Base-by-base conservation (phyloP, 2,329 filamentous ascomycete species). In the Arthrinium phaeospermum region DNA sequence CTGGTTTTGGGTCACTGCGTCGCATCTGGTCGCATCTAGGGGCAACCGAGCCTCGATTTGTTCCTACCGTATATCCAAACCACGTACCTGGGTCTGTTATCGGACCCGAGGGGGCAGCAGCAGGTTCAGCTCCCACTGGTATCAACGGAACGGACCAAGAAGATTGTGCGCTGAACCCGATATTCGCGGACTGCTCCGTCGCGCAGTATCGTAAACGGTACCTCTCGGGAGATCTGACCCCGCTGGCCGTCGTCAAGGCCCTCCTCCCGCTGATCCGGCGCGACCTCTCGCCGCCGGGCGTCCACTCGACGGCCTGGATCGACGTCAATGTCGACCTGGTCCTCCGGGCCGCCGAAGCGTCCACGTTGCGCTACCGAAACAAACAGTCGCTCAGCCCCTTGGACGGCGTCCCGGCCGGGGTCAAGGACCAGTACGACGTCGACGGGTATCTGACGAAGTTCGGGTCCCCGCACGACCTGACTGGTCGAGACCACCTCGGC, bases 401-500 rank as follows among this genome's bases (percentile, higher is more conserved):
- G 0, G 93, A 95, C 76, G 93, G 93, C 10, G 87, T 95, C 0
- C 93, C 93, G 0, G 88, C 94, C 6, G 91, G 89, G 0, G 88
- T 94, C 69, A 95, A 95, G 82, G 93, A 95, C 76, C 92, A 95
- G 79, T 89, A 93, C 69, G 91, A 94, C 78, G 82, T 96, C 34
- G 88, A 90, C n/a, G 93, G 93, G 0, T 95, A 96, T 80, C 86
- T 86, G 61, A 92, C 89, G 53, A 91, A 86, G 14, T 85, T 93
- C 57, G 92, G 91, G 10, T 90, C 89, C 13, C 85, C 84, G 46
- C 84, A 90, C 74, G 89, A 92, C 77, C 92, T 91, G 77, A 90
- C 86, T 0, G 82, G 85, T 10, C 78, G 83, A 16, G 82, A 70
- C 0, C 79, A 87, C 1, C 80, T 80, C 19, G 76, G 78, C 27